These are phyloP conservation scores for Coemansia sp. DNA, from an alignment of 192 early-diverging fungal genomes.

Conservation along the genomic window DNA sequence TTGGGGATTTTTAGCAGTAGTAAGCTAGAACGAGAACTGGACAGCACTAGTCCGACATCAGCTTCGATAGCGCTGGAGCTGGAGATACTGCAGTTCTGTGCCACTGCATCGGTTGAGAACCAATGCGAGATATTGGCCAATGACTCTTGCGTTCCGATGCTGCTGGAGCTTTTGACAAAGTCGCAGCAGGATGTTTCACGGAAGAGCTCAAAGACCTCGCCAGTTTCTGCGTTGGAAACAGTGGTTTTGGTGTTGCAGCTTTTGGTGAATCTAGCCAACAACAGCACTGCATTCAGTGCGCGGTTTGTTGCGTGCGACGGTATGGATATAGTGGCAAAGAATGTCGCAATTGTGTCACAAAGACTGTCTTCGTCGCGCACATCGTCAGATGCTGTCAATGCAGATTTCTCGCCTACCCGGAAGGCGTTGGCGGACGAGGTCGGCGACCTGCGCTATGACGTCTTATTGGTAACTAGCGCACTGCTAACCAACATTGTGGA, in stretches of 20 bases:
- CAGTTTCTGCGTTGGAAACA: slow-evolving; percentile 23
- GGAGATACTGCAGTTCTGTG: slow-evolving; percentile 45
- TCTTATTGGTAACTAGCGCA: slow-evolving; percentile 42
- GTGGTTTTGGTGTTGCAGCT: slow-evolving; percentile 38
- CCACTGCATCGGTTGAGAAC: slow-evolving; percentile 33
- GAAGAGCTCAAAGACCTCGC: neutral
- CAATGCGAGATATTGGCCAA: slow-evolving; percentile 35
- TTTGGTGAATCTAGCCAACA: slow-evolving; percentile 47
- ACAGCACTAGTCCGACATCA: slow-evolving; percentile 12
- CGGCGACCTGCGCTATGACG: slow-evolving; percentile 37
- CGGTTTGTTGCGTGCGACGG: slow-evolving; percentile 36
- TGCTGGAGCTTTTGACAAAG: slow-evolving; percentile 26
- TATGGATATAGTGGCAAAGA: slow-evolving; percentile 35
- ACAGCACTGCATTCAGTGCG: slow-evolving; percentile 36
- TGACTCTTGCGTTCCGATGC: slow-evolving; percentile 17
- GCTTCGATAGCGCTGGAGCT: slow-evolving; percentile 36
- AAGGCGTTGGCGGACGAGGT: slow-evolving; percentile 17
- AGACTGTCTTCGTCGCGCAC: slow-evolving; percentile 1
- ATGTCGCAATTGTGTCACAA: slow-evolving; percentile 35
- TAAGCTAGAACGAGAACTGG: slow-evolving; percentile 12
- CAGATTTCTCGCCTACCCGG: slow-evolving; percentile 12
- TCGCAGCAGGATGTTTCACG: slow-evolving; percentile 22
- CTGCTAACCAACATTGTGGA: slow-evolving; percentile 45
- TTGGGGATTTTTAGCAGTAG: neutral
- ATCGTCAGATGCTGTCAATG: neutral